phyloP scores from a whole-genome alignment of 768 basidiomycete genomes.

The Coprinellus aureogranulatus region DNA sequence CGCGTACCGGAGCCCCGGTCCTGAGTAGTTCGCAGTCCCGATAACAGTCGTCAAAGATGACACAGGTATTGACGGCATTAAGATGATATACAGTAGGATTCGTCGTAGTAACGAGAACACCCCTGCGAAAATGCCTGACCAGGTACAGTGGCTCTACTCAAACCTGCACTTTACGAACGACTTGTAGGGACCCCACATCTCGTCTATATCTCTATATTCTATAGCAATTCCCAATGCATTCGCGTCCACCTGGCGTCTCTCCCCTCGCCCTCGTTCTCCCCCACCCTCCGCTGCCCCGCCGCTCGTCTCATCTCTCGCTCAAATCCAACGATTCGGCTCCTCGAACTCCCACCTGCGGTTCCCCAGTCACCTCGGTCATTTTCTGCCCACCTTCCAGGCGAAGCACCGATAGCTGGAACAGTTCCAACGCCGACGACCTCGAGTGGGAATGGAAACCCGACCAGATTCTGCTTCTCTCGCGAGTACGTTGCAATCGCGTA shows the following conservation, averaged over 20 bases:
- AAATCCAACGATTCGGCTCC: conserved; percentile 40
- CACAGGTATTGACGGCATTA: too few relatives aligned
- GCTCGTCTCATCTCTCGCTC: conserved; percentile 50
- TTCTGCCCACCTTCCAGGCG: conserved; percentile 47
- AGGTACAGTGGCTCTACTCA: too few relatives aligned
- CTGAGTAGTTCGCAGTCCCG: too few relatives aligned
- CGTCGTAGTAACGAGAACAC: too few relatives aligned
- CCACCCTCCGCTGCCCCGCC: conserved; percentile 52
- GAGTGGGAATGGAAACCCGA: conserved; percentile 76
- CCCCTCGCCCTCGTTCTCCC: conserved; percentile 64
- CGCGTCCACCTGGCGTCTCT: conserved; percentile 50
- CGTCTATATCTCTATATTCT: conserved; percentile 29
- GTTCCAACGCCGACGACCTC: conserved; percentile 67
- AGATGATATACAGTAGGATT: too few relatives aligned
- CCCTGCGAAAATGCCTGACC: too few relatives aligned
- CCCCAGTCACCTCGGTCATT: conserved; percentile 52
- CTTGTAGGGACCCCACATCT: too few relatives aligned
- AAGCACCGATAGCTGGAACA: conserved; percentile 84
- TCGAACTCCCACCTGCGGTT: conserved; percentile 59
- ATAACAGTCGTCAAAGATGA: too few relatives aligned
- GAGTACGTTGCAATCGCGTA: conserved; percentile 42
- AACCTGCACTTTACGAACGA: too few relatives aligned
- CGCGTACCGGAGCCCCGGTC: too few relatives aligned
- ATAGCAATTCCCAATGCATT: conserved; percentile 41
- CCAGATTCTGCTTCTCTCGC: conserved; percentile 61